Evolutionary conservation across 352 stramenopile species (phyloP), one percentile per base, ranked within the genome.

Genomic region (Pythium grandisporangium): DNA sequence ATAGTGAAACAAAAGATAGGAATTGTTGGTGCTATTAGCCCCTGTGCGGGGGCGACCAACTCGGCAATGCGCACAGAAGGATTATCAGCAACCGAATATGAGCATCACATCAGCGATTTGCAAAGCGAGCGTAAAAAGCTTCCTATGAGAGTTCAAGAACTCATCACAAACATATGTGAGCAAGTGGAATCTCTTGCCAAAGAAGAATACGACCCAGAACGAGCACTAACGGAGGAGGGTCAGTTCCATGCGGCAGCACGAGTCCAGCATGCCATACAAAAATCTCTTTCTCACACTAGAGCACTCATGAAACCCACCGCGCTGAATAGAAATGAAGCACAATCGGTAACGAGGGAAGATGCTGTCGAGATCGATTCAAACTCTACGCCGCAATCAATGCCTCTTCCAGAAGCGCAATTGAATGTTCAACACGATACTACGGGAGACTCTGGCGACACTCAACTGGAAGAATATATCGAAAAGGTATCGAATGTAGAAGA

Each of bases 181-280:
- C 57, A 57, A 6, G 39, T 84, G 6, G 37, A 66, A 10, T 30
- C 45, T 4, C 34, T 84, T 13, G 51, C 64, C 22, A 47, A 38
- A 0, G 33, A 55, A 3, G 62, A 80, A 17, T 87, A 71, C 48
- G 64, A 68, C 43, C 57, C 64, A 30, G 25, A 43, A 8, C 29
- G 45, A 6, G 48, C 41, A 5, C 58, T 75, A 6, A 23, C 17
- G 1, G 37, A 58, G 5, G 51, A 70, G 38, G 33, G 24, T 7
- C 24, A 47, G 16, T 58, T 50, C 36, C 22, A 45, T 5, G 61
- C 67, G 17, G 63, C 67, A 1, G 46, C 40, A 8, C 66, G 61
- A n/a, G 76, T 83, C 37, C 70, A 81, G 39, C 32, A 54, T 2
- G 58, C 63, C 14, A 53, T 76, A 13, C 58, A 70, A 32, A n/a